A percentile compares a stretch with the other conserved stretches of the same genome.
phyloP scores from a whole-genome alignment of 306 rosid species.

The Corylus heterophylla region DNA sequence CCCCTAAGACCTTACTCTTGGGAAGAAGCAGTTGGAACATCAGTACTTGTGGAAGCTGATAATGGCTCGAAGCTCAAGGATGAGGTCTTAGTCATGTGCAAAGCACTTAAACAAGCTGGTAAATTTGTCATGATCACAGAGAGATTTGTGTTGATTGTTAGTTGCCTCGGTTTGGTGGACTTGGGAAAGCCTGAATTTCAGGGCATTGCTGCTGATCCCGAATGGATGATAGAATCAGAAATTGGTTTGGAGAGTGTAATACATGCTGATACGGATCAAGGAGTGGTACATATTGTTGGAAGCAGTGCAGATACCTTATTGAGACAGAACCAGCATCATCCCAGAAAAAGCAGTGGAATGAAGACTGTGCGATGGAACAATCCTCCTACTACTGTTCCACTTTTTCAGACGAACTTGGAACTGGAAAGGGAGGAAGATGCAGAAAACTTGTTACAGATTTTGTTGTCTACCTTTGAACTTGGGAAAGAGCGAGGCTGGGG shows the following conservation, averaged over 20 bases:
- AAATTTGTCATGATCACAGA: constrained; percentile 70
- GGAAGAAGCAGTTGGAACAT: constrained; percentile 88
- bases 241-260: constrained; percentile 76
- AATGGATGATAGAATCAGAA: constrained; percentile 75
- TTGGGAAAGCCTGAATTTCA: constrained; percentile 75
- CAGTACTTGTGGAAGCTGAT: constrained; percentile 65
- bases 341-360: constrained; percentile 44
- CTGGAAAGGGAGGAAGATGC: constrained; percentile 60
- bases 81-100: constrained; percentile 74
- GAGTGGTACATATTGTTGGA: constrained; percentile 73
- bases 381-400: constrained; percentile 71
- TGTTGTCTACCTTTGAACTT: constrained; percentile 54
- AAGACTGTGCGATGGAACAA: constrained; percentile 57
- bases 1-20: constrained; percentile 82
- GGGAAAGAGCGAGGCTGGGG: constrained; percentile 77
- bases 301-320: constrained; percentile 64
- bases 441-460: constrained; percentile 48
- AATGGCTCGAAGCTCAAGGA: constrained; percentile 63
- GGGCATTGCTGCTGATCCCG: constrained; percentile 64
- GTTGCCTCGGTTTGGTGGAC: constrained; percentile 60
- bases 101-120: constrained; percentile 77
- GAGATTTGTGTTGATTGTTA: constrained; percentile 58
- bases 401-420: constrained; percentile 76
- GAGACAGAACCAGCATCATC: constrained; percentile 53
- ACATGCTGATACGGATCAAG: constrained; percentile 61